A percentile compares a stretch with the other conserved stretches of the same genome.
Conservation (phyloP, 2,329 filamentous ascomycete genomes). For the Samsoniella hepiali region DNA sequence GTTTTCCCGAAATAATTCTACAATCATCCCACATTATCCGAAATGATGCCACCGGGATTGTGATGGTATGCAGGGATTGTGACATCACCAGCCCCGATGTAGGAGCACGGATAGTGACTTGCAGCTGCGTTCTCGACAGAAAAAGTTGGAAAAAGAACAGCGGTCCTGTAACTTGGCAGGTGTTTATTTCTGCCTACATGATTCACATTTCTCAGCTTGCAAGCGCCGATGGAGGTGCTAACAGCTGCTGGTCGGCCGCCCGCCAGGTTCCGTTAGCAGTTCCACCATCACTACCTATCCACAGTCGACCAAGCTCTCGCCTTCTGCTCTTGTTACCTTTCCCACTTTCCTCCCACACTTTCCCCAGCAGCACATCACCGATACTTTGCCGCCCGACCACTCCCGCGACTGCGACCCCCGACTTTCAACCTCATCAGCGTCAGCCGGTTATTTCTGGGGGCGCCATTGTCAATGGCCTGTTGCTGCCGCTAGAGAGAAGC, state of each 20-base stretch:
- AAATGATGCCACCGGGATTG: not conserved
- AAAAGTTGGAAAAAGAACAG: not conserved
- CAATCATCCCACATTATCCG: not conserved
- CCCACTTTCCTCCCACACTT: slow-evolving; percentile 14
- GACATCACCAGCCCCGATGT: slow-evolving; percentile 15
- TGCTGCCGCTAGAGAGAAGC: slow-evolving; percentile 49
- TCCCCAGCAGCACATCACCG: slow-evolving; percentile 4
- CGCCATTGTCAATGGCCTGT: slow-evolving; percentile 40
- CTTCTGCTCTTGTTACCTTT: slow-evolving; percentile 24
- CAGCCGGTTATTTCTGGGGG: not conserved
- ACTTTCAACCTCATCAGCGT: not conserved
- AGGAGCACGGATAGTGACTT: not conserved
- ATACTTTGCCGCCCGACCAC: not conserved
- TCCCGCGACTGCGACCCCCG: not conserved
- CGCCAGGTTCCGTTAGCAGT: slow-evolving; percentile 9
- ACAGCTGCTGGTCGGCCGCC: slow-evolving; percentile 1
- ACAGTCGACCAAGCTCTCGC: slow-evolving; percentile 20
- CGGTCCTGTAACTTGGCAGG: not conserved
- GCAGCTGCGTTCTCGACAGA: not conserved
- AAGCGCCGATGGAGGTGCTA: not conserved
- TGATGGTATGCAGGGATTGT: not conserved
- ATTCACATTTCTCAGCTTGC: not conserved
- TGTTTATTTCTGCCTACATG: too few species aligned
- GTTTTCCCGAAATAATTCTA: not conserved
- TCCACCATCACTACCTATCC: slow-evolving; percentile 1